Evolutionary conservation across 108 stramenopile genomes (phyloP), one percentile per base, ranked within the genome.

Genomic region (Epithemia pelagica): DNA sequence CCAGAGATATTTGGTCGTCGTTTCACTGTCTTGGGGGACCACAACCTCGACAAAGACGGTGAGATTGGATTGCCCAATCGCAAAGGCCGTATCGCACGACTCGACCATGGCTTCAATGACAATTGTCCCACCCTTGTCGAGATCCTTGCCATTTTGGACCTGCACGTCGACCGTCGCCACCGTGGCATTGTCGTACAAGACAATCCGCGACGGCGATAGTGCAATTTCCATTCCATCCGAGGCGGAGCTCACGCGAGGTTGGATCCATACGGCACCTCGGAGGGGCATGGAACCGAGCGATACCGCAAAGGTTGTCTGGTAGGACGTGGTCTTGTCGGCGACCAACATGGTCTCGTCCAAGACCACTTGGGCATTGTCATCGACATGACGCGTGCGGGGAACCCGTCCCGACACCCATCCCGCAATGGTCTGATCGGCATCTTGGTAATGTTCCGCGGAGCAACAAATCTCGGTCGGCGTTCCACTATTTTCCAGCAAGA

Each of bases 241-340:
- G 15, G 37, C 15, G 28, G 61, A 29, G 28, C 3, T 28, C 5
- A 66, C n/a, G 15, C 24, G 7, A 2, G 53, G 52, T 15, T 66
- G 22, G 1, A 72, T 33, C 71, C 71, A 72, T 20, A 72, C 71
- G 10, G 64, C 64, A 1, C 71, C 71, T 19, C 71, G 64, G 20
- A 59, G 7, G 2, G 71, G 71, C 15, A 20, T 15, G 1, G 64
- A 30, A 30, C 71, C 71, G 20, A 72, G 32, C 5, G 30, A 37
- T 2, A 72, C 28, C 18, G 22, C 2, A 55, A 51, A 66, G 15
- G 56, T 30, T 20, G 61, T 20, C 28, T 27, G 19, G 26, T 57
- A 57, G 5, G 24, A 20, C 20, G 59, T 60, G 59, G 22, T 5
- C 32, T 30, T 18, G 5, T 21, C 32, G 27, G 28, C 18, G 2